Percentiles rank a stretch among this genome's conserved stretches.
phyloP scores from a whole-genome alignment of 495 filamentous ascomycete species.

The Oidiodendron maius region DNA sequence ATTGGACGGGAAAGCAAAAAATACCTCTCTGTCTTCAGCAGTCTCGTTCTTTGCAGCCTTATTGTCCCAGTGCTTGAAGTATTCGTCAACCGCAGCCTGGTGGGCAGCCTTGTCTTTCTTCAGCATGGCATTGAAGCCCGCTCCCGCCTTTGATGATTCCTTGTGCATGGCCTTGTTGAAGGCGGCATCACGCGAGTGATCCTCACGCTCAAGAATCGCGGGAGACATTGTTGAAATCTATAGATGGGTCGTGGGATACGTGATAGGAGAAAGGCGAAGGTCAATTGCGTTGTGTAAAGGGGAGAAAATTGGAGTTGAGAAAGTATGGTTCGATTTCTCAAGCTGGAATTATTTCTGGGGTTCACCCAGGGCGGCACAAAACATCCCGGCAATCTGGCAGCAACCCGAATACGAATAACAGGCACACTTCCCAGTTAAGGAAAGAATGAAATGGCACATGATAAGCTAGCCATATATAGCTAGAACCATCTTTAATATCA shows the following conservation, averaged over 20 bases:
- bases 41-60: slow-evolving; percentile 81
- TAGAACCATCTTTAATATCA: no score
- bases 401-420: no score
- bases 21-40: slow-evolving; percentile 67
- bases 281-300: not conserved
- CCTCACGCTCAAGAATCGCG: slow-evolving; percentile 72
- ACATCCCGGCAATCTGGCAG: no score
- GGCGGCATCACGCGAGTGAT: slow-evolving; percentile 82
- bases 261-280: not conserved
- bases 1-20: slow-evolving; percentile 12
- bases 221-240: slow-evolving; percentile 68
- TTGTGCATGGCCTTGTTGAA: slow-evolving; percentile 94
- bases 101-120: slow-evolving; percentile 78
- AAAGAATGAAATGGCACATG: no score
- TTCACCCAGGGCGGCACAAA: no score
- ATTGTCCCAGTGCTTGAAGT: slow-evolving; percentile 99
- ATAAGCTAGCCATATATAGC: no score
- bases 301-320: not conserved
- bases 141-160: slow-evolving; percentile 62
- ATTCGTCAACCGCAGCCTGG: slow-evolving; percentile 88
- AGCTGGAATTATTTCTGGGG: no score
- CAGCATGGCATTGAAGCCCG: slow-evolving; percentile 78
- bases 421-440: no score
- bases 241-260: no score
- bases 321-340: no score